A percentile compares a stretch with the other conserved stretches of the same genome.
Evolutionary conservation across 768 basidiomycete species (phyloP).

Genomic region (Lyophyllum shimeji): DNA sequence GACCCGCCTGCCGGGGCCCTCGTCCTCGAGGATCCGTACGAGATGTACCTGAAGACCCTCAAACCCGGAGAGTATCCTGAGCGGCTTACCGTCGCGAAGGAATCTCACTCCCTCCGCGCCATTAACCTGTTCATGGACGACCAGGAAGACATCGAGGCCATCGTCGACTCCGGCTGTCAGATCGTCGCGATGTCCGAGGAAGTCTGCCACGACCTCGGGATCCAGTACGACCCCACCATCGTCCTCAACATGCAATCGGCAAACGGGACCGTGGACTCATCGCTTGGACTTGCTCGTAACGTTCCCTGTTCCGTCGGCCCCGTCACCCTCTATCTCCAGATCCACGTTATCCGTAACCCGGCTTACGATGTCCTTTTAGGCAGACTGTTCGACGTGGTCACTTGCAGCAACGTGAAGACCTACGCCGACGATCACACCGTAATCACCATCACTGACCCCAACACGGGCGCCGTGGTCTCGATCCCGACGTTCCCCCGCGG

Average conservation of each 20-base stretch:
- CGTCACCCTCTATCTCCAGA: constrained; percentile 25
- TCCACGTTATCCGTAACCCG: constrained; percentile 22
- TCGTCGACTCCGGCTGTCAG: neutral
- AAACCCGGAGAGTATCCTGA: neutral
- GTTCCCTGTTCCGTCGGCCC: constrained; percentile 21
- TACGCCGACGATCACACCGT: constrained; percentile 15
- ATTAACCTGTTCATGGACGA: constrained; percentile 21
- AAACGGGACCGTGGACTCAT: constrained; percentile 18
- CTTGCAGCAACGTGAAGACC: constrained; percentile 15
- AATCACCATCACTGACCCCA: constrained; percentile 22
- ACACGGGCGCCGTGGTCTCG: constrained; percentile 6
- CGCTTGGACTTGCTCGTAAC: constrained; percentile 24
- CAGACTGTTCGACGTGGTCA: constrained; percentile 23
- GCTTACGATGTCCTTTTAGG: constrained; percentile 27
- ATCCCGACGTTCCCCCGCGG: neutral
- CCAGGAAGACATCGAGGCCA: constrained; percentile 14
- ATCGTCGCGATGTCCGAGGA: constrained; percentile 18
- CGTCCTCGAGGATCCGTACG: neutral
- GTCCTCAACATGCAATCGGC: constrained; percentile 23
- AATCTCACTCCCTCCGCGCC: constrained; percentile 19
- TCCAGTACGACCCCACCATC: constrained; percentile 19
- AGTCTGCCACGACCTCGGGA: constrained; percentile 13
- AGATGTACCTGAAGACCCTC: neutral
- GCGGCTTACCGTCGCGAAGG: constrained; percentile 19
- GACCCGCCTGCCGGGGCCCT: neutral